These are phyloP conservation scores for Malus hybrid DNA, from an alignment of 331 rosid species.

Conservation along the genomic window DNA sequence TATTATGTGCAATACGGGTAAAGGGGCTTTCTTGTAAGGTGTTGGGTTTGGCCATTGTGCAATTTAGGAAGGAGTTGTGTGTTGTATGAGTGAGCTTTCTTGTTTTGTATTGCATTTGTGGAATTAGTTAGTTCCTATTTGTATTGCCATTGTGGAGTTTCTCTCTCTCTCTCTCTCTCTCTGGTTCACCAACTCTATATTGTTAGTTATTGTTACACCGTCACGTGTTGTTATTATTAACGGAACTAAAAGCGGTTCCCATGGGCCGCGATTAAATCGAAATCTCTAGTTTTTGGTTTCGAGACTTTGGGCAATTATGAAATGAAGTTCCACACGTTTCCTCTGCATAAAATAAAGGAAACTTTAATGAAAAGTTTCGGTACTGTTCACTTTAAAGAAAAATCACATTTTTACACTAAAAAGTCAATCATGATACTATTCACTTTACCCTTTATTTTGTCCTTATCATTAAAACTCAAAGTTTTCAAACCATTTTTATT, in stretches of 20 bases:
- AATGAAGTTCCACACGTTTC: background rate
- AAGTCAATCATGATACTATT: too few species aligned
- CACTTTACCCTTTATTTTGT: too few species aligned
- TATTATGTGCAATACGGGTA: conserved; percentile 38
- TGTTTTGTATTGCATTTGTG: conserved; percentile 37
- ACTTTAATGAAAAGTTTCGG: too few species aligned
- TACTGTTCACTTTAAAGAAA: too few species aligned
- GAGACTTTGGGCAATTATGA: too few species aligned
- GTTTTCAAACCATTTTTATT: too few species aligned
- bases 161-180: background rate
- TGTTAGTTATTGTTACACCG: too few species aligned
- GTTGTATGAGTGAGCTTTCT: conserved; percentile 58
- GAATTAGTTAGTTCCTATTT: conserved; percentile 39
- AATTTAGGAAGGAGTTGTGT: conserved; percentile 39
- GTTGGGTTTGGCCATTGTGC: conserved; percentile 27
- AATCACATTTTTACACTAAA: too few species aligned
- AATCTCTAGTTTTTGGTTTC: too few species aligned
- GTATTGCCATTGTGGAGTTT: conserved; percentile 19
- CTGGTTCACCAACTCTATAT: background rate
- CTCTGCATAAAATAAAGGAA: background rate
- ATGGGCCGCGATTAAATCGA: too few species aligned
- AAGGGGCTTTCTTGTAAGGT: conserved; percentile 28
- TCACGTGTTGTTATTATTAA: background rate
- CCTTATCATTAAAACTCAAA: too few species aligned
- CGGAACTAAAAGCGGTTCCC: too few species aligned